Base-by-base conservation (phyloP, 148 eudicot genomes). In the Camellia granthamiana region DNA sequence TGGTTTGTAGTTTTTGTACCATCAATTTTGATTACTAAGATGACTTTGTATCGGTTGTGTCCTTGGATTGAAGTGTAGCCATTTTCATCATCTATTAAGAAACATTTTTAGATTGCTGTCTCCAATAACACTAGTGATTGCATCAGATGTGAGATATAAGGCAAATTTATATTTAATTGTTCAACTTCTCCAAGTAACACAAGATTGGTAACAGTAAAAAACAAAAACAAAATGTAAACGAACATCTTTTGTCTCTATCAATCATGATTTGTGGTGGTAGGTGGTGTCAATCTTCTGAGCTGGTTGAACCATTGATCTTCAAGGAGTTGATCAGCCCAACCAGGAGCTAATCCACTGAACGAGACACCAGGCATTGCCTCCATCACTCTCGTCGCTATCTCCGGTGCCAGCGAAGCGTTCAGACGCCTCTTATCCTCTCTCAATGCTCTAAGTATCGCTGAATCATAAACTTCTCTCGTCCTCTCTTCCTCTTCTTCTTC, bases 351-450 rank as follows among this genome's bases (percentile, higher is more conserved):
- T 47, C 93, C 97, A 49, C 84, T 70, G 13, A 94, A 87, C 3
- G 90, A 84, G 49, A 92, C 74, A 13, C 90, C 86, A 15, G 92
- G 91, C 97, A 92, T 92, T 10, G 97, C 97, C 77, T 92, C 94
- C 88, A 87, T 86, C 42, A 92, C 97, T 75, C 97, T 89, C 61
- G 61, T 55, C 7, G 90, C 86, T 80, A 90, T 91, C 79, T 91
- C 97, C 60, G 83, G 65, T 72, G 92, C 51, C 88, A 95, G 64
- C 21, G 97, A 94, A 52, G 97, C 92, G 42, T 82, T 86, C 60
- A 95, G 90, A 2, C 96, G 89, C 77, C 87, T 87, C 86, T 95
- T 94, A 49, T 91, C 94, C 77, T 89, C 94, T 52, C 87, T 81
- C 71, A 92, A 87, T 3, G 98, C 97, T 83, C 91, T 86, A 87